Evolutionary conservation across 83 land plant genomes (phyloP).

Genomic region (Diphasiastrum complanatum): DNA sequence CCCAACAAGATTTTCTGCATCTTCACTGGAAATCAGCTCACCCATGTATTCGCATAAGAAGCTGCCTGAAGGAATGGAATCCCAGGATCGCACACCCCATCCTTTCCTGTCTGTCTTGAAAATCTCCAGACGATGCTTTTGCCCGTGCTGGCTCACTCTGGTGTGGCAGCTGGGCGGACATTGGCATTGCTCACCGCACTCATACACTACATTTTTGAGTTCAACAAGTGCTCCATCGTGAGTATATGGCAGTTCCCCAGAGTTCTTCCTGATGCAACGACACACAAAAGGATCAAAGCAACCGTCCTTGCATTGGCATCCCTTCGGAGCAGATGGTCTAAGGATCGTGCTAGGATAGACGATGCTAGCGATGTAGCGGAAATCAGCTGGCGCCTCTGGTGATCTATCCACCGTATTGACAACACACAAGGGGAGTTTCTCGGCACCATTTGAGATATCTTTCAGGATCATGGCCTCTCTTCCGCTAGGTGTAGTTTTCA

Average conservation of each 20-base stretch:
- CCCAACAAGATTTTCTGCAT: slow-evolving; percentile 26
- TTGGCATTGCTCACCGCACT: slow-evolving; percentile 52
- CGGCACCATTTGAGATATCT: slow-evolving; percentile 59
- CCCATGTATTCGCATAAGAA: slow-evolving; percentile 86
- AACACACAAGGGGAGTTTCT: slow-evolving; percentile 58
- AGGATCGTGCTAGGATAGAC: slow-evolving; percentile 31
- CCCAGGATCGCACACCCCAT: slow-evolving; percentile 83
- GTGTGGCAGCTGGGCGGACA: slow-evolving; percentile 56
- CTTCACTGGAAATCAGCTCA: slow-evolving; percentile 36
- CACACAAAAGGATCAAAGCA: slow-evolving; percentile 41
- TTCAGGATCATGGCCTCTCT: slow-evolving; percentile 43
- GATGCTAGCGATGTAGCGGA: slow-evolving; percentile 46
- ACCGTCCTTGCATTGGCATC: slow-evolving; percentile 33
- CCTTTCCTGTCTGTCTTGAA: slow-evolving; percentile 63
- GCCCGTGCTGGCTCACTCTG: slow-evolving; percentile 55
- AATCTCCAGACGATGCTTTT: slow-evolving; percentile 56
- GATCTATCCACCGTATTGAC: slow-evolving; percentile 65
- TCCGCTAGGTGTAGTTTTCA: slow-evolving; percentile 39
- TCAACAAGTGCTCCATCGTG: slow-evolving; percentile 42
- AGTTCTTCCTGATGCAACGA: slow-evolving; percentile 44
- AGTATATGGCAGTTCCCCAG: slow-evolving; percentile 45
- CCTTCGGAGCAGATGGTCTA: slow-evolving; percentile 17
- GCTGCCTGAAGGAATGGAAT: slow-evolving; percentile 67
- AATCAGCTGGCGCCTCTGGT: slow-evolving; percentile 48
- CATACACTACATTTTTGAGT: slow-evolving; percentile 42